phyloP scores from a whole-genome alignment of 139 green algal genomes.

The Coccomyxa sp. region DNA sequence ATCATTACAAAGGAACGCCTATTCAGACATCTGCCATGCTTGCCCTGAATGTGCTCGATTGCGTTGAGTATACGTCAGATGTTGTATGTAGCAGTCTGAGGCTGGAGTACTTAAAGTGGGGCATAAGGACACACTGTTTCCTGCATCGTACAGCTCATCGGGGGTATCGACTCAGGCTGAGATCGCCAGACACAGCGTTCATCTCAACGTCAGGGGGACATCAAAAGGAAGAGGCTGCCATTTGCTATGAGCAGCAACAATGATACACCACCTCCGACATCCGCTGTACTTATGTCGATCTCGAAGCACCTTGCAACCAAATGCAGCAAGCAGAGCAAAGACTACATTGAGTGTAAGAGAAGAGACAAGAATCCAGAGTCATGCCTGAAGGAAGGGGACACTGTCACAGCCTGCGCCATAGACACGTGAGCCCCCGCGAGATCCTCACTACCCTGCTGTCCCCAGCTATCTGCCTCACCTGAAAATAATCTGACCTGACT shows the following conservation, averaged over 20 bases:
- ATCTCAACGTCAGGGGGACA: too few species aligned
- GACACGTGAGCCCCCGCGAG: slow-evolving; percentile 31
- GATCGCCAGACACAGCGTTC: too few species aligned
- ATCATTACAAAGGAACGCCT: background rate
- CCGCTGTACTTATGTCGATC: slow-evolving; percentile 52
- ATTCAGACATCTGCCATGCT: background rate
- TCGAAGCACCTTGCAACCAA: slow-evolving; percentile 56
- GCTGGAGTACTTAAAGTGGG: too few species aligned
- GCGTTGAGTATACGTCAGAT: too few species aligned
- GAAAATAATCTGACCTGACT: background rate
- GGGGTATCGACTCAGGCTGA: too few species aligned
- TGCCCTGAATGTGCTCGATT: background rate
- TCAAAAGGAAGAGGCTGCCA: too few species aligned
- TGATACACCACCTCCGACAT: slow-evolving; percentile 36
- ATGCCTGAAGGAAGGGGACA: slow-evolving; percentile 48
- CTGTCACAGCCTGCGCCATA: slow-evolving; percentile 54
- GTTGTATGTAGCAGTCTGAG: too few species aligned
- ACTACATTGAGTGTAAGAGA: slow-evolving; percentile 54
- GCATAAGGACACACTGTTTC: too few species aligned
- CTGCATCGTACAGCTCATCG: too few species aligned
- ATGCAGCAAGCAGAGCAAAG: slow-evolving; percentile 45
- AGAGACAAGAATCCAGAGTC: slow-evolving; percentile 46
- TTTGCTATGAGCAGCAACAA: too few species aligned
- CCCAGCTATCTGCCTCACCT: too few species aligned
- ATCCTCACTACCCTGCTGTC: background rate